Percentiles rank a stretch among this genome's conserved stretches.
Evolutionary conservation across 202 grass and related monocot genomes (phyloP).

Genomic region (Musa balbisiana): DNA sequence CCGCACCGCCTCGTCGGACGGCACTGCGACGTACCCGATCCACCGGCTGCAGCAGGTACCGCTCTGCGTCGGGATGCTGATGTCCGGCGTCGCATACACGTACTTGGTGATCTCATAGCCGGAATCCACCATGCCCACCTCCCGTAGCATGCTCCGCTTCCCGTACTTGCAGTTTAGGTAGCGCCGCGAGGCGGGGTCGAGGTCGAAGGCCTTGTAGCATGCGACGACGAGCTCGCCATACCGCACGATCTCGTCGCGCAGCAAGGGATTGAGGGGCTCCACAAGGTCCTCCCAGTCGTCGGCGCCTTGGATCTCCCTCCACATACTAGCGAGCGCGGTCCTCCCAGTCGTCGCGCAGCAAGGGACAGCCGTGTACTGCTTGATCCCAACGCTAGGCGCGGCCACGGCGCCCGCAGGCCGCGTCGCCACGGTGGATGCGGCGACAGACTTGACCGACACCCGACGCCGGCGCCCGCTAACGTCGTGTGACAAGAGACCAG

Average conservation of each 20-base stretch:
- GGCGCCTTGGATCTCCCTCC: not conserved
- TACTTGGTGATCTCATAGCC: slow-evolving; percentile 7
- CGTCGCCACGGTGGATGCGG: too few species aligned
- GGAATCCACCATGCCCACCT: not conserved
- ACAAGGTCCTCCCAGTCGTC: not conserved
- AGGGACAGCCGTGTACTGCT: too few species aligned
- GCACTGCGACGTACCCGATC: slow-evolving; percentile 14
- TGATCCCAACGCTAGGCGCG: too few species aligned
- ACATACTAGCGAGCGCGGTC: not conserved
- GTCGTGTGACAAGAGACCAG: too few species aligned
- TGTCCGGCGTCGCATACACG: slow-evolving; percentile 7
- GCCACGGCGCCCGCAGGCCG: too few species aligned
- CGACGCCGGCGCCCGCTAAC: not conserved
- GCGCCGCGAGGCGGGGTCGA: not conserved
- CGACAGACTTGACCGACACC: too few species aligned
- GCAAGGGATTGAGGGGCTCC: not conserved
- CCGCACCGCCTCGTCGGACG: not conserved
- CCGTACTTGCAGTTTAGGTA: slow-evolving; percentile 13
- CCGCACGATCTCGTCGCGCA: slow-evolving; percentile 12
- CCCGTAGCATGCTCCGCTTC: slow-evolving; percentile 1
- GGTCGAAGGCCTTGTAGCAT: slow-evolving; percentile 17
- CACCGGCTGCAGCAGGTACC: slow-evolving; percentile 7
- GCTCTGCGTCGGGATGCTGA: not conserved
- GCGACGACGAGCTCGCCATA: slow-evolving; percentile 6
- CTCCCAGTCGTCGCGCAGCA: too few species aligned